Evolutionary conservation across 2,329 filamentous ascomycete species (phyloP).

Genomic region (Fragosphaeria purpurea): DNA sequence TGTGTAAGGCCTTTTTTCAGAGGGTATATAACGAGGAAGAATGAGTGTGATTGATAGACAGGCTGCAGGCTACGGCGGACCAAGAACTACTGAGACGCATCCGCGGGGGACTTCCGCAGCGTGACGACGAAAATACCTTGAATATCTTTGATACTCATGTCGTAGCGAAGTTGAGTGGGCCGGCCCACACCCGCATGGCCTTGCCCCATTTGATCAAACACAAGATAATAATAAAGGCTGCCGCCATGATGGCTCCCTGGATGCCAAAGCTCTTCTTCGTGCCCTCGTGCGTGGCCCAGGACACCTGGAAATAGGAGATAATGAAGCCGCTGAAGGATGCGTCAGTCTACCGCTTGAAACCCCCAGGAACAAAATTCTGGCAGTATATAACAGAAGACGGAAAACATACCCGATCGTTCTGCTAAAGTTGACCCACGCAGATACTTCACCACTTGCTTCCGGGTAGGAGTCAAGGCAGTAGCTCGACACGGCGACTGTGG

Average conservation of each 20-base stretch:
- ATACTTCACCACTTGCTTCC: constrained; percentile 43
- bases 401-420: constrained; percentile 28
- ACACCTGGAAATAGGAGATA: constrained; percentile 41
- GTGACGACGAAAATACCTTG: background rate
- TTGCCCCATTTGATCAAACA: constrained; percentile 21
- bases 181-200: constrained; percentile 21
- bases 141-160: constrained; percentile 6
- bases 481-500: constrained; percentile 39
- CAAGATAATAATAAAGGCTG: constrained; percentile 17
- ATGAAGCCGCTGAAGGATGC: constrained; percentile 30
- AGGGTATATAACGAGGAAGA: no score
- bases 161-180: constrained; percentile 22
- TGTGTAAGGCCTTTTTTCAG: no score
- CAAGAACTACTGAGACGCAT: no score
- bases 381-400: no score
- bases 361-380: no score
- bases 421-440: constrained; percentile 40
- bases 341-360: no score
- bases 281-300: constrained; percentile 35
- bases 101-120: no score
- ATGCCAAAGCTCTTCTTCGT: constrained; percentile 35
- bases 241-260: constrained; percentile 30
- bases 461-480: constrained; percentile 47
- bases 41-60: no score
- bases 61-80: no score